phyloP scores from a whole-genome alignment of 2,329 filamentous ascomycete genomes.

The Aspergillus caelatus region DNA sequence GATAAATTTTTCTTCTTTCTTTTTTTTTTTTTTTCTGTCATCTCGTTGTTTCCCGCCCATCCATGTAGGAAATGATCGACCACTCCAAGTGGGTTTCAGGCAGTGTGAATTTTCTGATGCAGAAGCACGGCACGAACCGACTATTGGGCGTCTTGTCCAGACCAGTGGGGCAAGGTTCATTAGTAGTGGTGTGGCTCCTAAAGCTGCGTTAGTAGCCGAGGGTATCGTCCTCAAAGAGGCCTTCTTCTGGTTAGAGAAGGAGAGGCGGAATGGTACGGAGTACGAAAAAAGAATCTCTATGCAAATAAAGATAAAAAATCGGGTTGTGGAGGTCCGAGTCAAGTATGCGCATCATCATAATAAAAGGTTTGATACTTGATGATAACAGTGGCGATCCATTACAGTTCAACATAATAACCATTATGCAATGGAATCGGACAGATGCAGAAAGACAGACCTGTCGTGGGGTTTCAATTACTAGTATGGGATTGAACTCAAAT shows the following conservation, averaged over 20 bases:
- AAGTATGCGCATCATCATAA: not conserved
- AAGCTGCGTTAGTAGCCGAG: slow-evolving; percentile 2
- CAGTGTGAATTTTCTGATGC: not conserved
- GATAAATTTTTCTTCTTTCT: not conserved
- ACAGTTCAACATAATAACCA: not conserved
- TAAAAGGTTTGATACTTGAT: not conserved
- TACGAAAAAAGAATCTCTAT: not conserved
- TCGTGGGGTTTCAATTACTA: not conserved
- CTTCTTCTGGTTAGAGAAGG: not conserved
- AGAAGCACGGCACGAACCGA: not conserved
- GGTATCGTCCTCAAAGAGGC: not conserved
- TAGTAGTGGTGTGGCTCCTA: slow-evolving; percentile 4
- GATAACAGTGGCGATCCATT: not conserved
- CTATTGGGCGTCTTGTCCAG: slow-evolving; percentile 4
- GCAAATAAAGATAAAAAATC: not conserved
- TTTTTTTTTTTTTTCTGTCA: not conserved
- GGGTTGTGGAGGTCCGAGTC: not conserved
- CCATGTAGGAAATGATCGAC: not conserved
- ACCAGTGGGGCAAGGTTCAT: slow-evolving; percentile 3
- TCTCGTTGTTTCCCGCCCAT: not conserved
- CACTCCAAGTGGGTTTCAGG: not conserved
- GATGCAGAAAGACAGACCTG: not conserved
- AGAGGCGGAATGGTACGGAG: not conserved
- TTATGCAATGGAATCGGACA: slow-evolving; percentile 2
- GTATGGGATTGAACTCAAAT: not conserved